phyloP scores from a whole-genome alignment of 2,329 filamentous ascomycete genomes.

The Microthyrium microscopicum region DNA sequence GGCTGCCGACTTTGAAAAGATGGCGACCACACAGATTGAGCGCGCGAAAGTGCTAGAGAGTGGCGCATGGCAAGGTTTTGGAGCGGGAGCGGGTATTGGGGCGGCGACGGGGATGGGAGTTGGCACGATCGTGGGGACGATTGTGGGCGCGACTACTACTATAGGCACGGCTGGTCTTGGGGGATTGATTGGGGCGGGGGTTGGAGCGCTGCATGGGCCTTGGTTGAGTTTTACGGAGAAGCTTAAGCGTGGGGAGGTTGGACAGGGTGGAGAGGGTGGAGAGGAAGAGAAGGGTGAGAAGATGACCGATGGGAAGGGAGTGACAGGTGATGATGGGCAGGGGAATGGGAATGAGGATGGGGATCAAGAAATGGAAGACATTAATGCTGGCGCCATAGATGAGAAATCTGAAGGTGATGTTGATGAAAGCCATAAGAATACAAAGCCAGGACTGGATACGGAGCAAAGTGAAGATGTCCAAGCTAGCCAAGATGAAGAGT shows the following conservation, averaged over 20 bases:
- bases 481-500: no score
- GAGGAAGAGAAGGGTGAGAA: conserved; percentile 3
- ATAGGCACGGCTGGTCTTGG: conserved; percentile 24
- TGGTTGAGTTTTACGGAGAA: conserved; percentile 22
- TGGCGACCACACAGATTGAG: conserved; percentile 15
- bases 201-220: conserved; percentile 25
- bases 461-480: no score
- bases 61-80: conserved; percentile 24
- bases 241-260: conserved; percentile 9
- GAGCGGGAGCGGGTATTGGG: conserved; percentile 26
- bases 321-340: conserved; percentile 6
- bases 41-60: conserved; percentile 11
- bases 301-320: conserved; percentile 6
- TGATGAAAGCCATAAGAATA: no score
- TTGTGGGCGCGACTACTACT: conserved; percentile 23
- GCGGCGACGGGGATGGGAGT: conserved; percentile 24
- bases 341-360: conserved; percentile 12
- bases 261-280: conserved; percentile 8
- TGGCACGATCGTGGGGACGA: conserved; percentile 24
- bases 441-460: no score
- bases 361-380: no score
- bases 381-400: no score
- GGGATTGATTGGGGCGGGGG: conserved; percentile 23
- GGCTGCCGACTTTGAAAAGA: conserved; percentile 14
- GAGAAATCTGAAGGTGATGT: no score